Conservation (phyloP, 2,329 filamentous ascomycete species). For the Corinectria fuckeliana region DNA sequence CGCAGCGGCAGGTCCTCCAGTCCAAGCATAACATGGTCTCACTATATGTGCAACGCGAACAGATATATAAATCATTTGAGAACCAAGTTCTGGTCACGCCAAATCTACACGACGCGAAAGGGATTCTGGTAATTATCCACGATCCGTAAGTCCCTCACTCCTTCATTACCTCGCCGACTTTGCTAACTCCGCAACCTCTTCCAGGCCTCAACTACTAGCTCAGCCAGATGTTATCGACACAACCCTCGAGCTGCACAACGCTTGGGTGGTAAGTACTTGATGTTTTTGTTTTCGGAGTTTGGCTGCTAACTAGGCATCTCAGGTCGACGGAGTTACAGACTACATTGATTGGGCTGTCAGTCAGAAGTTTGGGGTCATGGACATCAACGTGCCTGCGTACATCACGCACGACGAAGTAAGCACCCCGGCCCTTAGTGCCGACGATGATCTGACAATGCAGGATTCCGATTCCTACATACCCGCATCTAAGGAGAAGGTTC, state of each 20-base stretch:
- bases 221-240: slow-evolving; percentile 74
- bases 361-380: slow-evolving; percentile 84
- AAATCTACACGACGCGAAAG: slow-evolving; percentile 68
- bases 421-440: slow-evolving; percentile 27
- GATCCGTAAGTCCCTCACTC: slow-evolving; percentile 70
- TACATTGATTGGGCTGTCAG: slow-evolving; percentile 85
- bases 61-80: slow-evolving; percentile 78
- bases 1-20: slow-evolving; percentile 75
- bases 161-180: neutral
- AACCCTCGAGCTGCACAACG: slow-evolving; percentile 80
- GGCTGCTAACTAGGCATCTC: slow-evolving; percentile 29
- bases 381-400: slow-evolving; percentile 87
- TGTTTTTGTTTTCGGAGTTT: neutral
- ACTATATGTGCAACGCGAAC: slow-evolving; percentile 78
- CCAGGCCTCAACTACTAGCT: slow-evolving; percentile 70
- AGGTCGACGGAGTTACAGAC: slow-evolving; percentile 81
- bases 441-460: slow-evolving; percentile 36
- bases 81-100: slow-evolving; percentile 86
- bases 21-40: slow-evolving; percentile 79
- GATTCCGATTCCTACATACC: slow-evolving; percentile 58
- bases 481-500: slow-evolving; percentile 50
- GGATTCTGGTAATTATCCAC: slow-evolving; percentile 85
- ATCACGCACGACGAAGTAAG: slow-evolving; percentile 68
- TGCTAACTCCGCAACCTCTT: slow-evolving; percentile 22
- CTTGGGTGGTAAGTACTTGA: slow-evolving; percentile 75